Base-by-base conservation (phyloP, 495 filamentous ascomycete species). In the Tetracladium marchalianum region DNA sequence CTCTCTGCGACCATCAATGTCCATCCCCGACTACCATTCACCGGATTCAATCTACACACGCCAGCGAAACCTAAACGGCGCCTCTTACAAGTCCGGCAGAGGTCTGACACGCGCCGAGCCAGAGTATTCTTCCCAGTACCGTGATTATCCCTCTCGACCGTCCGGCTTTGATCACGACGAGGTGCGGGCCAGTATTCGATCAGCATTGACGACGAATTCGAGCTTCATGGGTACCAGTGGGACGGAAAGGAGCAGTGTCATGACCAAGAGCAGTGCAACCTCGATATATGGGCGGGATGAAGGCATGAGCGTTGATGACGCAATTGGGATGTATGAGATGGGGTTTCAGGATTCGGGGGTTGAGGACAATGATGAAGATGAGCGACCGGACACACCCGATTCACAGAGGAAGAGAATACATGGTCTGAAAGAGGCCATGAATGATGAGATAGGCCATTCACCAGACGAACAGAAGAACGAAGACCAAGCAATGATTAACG, bases 251-350 rank as follows among this genome's bases (percentile, higher is more conserved):
- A 90, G 85, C 58, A 93, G 87, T 59, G 72, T 94, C 19, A 53
- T 82, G 45, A 90, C 87, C 0, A 88, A 85, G 53, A 76, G 77
- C 47, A 92, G 84, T 65, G 90, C 84, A 0, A 85, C 77, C 12
- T 85, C 76, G n/a, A 70, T 76, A 31, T 69, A 70, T 46, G 68
- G 71, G 7, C 74, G 73, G 34, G 82, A 87, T 46, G 82, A 78
- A 47, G 80, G 77, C 4, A 83, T 89, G 72, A 94, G 82, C 50
- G 76, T 95, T 2, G 90, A 97, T 53, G 90, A 95, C 67, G 83
- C 87, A 7, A 92, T 95, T 64, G 86, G 82, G 12, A 89, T 95
- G 84, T 95, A 95, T 59, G 82, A 85, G 44, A 78, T 82, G 52
- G 87, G 89, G 0, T 90, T 92, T 65, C 70, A 70, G 44, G 81